Conservation (phyloP, 116 monocot genomes). For the Papilionanthe hybrid region DNA sequence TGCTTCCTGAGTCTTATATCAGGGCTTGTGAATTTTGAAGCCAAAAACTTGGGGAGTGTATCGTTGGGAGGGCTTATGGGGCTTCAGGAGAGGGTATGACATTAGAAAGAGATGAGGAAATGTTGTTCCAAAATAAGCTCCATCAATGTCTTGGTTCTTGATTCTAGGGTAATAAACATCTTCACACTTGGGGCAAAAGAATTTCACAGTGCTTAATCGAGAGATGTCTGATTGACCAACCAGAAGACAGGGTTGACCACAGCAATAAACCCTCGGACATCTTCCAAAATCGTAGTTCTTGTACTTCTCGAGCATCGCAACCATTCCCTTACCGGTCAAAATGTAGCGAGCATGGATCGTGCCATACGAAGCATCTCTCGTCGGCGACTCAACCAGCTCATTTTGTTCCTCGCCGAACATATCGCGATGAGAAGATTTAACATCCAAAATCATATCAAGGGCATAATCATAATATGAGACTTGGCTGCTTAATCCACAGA, state of each 20-base stretch:
- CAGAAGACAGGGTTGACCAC: constrained; percentile 71
- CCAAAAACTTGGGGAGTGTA: constrained; percentile 65
- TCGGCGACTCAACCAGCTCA: constrained; percentile 77
- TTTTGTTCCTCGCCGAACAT: constrained; percentile 75
- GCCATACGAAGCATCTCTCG: constrained; percentile 81
- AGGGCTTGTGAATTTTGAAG: constrained; percentile 63
- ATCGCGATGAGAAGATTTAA: constrained; percentile 64
- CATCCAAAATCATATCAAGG: constrained; percentile 60
- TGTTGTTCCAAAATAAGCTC: constrained; percentile 76
- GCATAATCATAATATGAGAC: constrained; percentile 60
- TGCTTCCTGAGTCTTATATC: constrained; percentile 2
- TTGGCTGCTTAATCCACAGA: constrained; percentile 56
- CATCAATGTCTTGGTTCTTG: constrained; percentile 79
- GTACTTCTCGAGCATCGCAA: constrained; percentile 72
- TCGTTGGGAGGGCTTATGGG: constrained; percentile 58
- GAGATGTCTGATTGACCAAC: constrained; percentile 72
- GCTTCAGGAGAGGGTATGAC: constrained; percentile 68
- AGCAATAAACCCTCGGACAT: constrained; percentile 74
- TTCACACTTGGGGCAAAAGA: constrained; percentile 74
- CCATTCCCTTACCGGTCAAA: constrained; percentile 77
- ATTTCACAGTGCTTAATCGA: constrained; percentile 69
- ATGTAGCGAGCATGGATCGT: constrained; percentile 71
- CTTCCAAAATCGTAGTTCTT: constrained; percentile 78
- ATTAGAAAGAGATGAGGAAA: constrained; percentile 73
- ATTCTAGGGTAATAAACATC: constrained; percentile 78